phyloP scores from a whole-genome alignment of 352 stramenopile species.

The Pythium pyrilobum region DNA sequence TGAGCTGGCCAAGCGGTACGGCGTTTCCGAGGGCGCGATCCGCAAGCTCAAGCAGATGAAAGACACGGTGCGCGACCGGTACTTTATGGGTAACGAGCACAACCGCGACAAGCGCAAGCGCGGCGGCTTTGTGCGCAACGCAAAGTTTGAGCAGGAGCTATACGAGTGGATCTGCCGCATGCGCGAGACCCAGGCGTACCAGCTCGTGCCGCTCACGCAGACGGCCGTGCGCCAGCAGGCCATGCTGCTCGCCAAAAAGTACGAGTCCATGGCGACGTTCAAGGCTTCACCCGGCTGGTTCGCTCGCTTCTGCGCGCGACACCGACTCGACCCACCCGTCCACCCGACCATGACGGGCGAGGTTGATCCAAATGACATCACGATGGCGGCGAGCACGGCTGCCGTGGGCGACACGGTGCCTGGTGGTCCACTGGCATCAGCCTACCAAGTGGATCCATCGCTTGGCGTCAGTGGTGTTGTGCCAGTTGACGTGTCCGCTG shows the following conservation, averaged over 20 bases:
- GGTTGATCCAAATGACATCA: constrained; percentile 10
- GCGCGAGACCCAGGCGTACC: constrained; percentile 74
- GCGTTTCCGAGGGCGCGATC: constrained; percentile 81
- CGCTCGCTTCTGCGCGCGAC: constrained; percentile 81
- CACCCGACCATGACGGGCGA: constrained; percentile 2
- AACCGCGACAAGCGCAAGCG: constrained; percentile 86
- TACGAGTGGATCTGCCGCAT: constrained; percentile 85
- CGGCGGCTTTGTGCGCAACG: constrained; percentile 76
- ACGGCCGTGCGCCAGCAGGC: constrained; percentile 80
- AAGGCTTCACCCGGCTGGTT: constrained; percentile 87
- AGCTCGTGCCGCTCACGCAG: constrained; percentile 80
- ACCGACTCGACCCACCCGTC: constrained; percentile 68
- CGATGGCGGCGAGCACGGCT: constrained; percentile 9
- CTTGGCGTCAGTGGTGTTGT: background rate
- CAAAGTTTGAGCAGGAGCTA: constrained; percentile 80
- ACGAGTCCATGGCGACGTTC: constrained; percentile 79
- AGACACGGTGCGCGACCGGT: constrained; percentile 77
- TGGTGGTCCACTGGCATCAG: constrained; percentile 18
- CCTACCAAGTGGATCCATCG: constrained; percentile 20
- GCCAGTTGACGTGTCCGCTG: background rate
- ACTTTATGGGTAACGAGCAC: constrained; percentile 77
- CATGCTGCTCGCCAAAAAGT: constrained; percentile 80
- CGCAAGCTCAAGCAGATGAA: constrained; percentile 89
- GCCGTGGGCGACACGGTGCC: constrained; percentile 24
- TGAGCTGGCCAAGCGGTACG: constrained; percentile 79